Evolutionary conservation across 2,329 filamentous ascomycete genomes (phyloP).

Genomic region (Ophioceras dolichostomum): DNA sequence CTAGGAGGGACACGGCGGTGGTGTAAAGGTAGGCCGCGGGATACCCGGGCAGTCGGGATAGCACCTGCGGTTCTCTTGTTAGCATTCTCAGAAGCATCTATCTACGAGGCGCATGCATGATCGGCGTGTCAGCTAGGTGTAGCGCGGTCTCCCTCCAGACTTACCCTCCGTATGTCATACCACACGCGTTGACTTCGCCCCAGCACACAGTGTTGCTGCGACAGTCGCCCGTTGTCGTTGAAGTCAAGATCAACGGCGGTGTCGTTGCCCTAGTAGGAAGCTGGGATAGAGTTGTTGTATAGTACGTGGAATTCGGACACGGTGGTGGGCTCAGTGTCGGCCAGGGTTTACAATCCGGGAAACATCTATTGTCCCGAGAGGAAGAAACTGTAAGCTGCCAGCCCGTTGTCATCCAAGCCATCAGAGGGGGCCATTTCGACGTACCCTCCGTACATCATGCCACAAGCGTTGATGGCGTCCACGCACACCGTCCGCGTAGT

Average conservation of each 20-base stretch:
- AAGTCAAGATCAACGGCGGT: no score
- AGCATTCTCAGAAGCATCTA: no score
- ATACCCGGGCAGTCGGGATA: no score
- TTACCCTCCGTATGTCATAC: neutral
- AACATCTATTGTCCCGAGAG: constrained; percentile 1
- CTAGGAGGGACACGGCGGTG: constrained; percentile 1
- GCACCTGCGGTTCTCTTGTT: no score
- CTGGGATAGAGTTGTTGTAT: neutral
- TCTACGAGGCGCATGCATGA: no score
- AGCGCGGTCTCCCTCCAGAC: no score
- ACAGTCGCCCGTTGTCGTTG: neutral
- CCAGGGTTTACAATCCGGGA: constrained; percentile 2
- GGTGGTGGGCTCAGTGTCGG: neutral
- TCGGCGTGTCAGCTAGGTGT: no score
- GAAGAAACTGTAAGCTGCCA: neutral
- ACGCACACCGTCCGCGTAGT: constrained; percentile 10
- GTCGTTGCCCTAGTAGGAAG: no score
- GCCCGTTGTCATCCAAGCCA: no score
- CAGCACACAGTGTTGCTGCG: neutral
- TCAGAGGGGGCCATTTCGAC: neutral
- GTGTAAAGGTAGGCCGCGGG: neutral
- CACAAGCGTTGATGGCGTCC: neutral
- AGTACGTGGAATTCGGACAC: neutral
- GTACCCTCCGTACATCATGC: constrained; percentile 1
- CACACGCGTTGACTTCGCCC: neutral